These are phyloP conservation scores for Lactifluus echinatus DNA, from an alignment of 768 basidiomycete genomes.

Conservation along the genomic window DNA sequence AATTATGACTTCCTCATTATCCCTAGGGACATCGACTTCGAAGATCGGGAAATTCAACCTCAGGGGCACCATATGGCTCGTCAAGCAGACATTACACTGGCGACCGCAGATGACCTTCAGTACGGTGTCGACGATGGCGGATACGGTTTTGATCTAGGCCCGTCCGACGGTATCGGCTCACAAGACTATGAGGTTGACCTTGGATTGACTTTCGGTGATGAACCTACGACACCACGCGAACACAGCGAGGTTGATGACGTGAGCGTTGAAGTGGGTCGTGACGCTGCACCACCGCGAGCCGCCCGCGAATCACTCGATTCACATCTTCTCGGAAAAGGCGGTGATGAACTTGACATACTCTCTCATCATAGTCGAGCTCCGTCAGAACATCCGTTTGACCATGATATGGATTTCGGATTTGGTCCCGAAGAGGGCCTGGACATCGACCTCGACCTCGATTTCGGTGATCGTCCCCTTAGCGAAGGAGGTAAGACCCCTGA, in stretches of 20 bases:
- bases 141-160: constrained; percentile 73
- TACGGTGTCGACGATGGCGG: constrained; percentile 48
- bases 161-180: constrained; percentile 76
- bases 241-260: constrained; percentile 42
- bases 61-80: constrained; percentile 78
- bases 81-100: constrained; percentile 82
- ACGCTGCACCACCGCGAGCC: constrained; percentile 42
- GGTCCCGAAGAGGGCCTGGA: constrained; percentile 37
- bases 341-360: constrained; percentile 53
- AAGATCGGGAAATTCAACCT: constrained; percentile 53
- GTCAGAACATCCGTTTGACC: constrained; percentile 59
- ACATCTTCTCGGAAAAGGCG: constrained; percentile 44
- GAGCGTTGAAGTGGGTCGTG: constrained; percentile 72
- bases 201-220: constrained; percentile 67
- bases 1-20: constrained; percentile 11
- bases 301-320: constrained; percentile 53
- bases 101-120: constrained; percentile 63
- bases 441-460: constrained; percentile 62
- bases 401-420: constrained; percentile 44
- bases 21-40: constrained; percentile 70
- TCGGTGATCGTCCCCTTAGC: constrained; percentile 46
- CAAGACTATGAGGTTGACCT: constrained; percentile 76
- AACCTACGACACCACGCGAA: constrained; percentile 19
- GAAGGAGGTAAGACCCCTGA: constrained; percentile 47
- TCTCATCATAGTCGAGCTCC: constrained; percentile 54